A percentile compares a stretch with the other conserved stretches of the same genome.
These are phyloP conservation scores for Cercophora newfieldiana DNA, from an alignment of 495 filamentous ascomycete species.

Conservation along the genomic window DNA sequence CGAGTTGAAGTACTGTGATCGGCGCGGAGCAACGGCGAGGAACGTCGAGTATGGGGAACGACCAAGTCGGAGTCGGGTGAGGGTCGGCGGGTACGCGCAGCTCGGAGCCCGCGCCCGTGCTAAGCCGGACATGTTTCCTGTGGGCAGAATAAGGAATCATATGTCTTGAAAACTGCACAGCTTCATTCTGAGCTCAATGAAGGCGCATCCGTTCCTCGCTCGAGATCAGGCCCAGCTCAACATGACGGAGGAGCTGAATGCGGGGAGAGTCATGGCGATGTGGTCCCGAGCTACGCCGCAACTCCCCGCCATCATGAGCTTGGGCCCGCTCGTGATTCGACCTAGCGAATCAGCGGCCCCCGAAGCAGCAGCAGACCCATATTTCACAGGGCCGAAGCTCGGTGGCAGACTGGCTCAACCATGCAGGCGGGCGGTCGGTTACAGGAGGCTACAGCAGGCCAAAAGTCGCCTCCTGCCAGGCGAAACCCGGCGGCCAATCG, in stretches of 20 bases:
- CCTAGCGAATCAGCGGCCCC: neutral
- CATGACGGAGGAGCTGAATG: neutral
- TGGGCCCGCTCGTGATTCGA: neutral
- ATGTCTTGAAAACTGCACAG: neutral
- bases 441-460: constrained; percentile 1
- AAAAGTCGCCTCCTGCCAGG: neutral
- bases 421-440: neutral
- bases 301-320: neutral
- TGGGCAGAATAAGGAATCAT: neutral
- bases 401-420: neutral
- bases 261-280: neutral
- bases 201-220: neutral
- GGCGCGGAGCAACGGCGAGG: constrained; percentile 31
- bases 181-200: neutral
- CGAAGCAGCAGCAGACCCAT: neutral
- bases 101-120: constrained; percentile 31
- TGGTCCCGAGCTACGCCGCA: neutral
- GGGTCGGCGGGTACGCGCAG: constrained; percentile 13
- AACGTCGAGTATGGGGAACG: constrained; percentile 37
- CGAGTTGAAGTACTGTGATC: constrained; percentile 42
- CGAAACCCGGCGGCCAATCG: constrained; percentile 9
- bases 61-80: constrained; percentile 14
- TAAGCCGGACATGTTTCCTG: constrained; percentile 37
- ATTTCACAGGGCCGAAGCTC: neutral
- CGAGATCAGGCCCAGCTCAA: neutral